Conservation (phyloP, 495 filamentous ascomycete genomes). For the Baudoinia panamericana region DNA sequence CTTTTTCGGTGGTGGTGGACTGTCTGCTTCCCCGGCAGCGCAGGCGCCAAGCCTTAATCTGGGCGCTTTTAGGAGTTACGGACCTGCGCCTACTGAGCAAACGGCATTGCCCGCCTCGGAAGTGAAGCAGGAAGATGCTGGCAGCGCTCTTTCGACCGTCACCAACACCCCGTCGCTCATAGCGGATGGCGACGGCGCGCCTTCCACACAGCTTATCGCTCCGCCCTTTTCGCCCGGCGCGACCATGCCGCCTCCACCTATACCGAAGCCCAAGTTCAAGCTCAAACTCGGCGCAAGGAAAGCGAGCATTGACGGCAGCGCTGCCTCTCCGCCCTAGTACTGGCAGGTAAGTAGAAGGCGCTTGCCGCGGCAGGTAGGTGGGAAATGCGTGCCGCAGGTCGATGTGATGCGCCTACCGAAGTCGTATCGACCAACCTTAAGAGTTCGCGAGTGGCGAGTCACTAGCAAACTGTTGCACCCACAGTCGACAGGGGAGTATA, state of each 20-base stretch:
- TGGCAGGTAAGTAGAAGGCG: neutral
- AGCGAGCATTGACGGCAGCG: neutral
- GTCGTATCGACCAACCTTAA: too few species aligned
- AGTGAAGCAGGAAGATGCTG: neutral
- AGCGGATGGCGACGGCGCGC: neutral
- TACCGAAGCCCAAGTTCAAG: conserved; percentile 7
- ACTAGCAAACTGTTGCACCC: too few species aligned
- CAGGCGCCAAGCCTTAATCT: conserved; percentile 2
- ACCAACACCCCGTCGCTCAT: neutral
- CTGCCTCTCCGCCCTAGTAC: conserved; percentile 5
- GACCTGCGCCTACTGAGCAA: conserved; percentile 1
- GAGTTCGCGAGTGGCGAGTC: too few species aligned
- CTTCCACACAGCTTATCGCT: neutral
- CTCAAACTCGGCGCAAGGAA: conserved; percentile 8
- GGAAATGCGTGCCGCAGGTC: too few species aligned
- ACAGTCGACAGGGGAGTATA: too few species aligned
- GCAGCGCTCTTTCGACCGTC: neutral
- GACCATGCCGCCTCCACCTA: conserved; percentile 10
- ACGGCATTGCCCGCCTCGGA: neutral
- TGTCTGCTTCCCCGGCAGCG: conserved; percentile 3
- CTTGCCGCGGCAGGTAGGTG: too few species aligned
- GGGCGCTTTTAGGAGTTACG: conserved; percentile 11
- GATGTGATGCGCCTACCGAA: too few species aligned
- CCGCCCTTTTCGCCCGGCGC: neutral
- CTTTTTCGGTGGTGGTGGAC: too few species aligned